Evolutionary conservation across 495 filamentous ascomycete genomes (phyloP).

Genomic region (Wilcoxina mikolae): DNA sequence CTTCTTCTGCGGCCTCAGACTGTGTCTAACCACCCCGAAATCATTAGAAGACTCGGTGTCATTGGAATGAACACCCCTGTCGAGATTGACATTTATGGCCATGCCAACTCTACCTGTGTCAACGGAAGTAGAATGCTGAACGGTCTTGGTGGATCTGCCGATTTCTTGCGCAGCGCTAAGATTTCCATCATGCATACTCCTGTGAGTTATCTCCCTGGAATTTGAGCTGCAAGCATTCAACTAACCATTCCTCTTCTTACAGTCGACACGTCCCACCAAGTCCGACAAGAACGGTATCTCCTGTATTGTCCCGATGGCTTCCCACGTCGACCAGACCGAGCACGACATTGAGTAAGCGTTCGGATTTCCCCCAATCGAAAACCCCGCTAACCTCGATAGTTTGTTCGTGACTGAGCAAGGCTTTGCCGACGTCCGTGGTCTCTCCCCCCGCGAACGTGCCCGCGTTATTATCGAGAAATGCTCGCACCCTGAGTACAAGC

Average conservation of each 20-base stretch:
- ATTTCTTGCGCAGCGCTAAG: conserved; percentile 72
- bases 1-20: conserved; percentile 75
- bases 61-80: conserved; percentile 96
- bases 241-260: neutral
- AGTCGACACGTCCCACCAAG: conserved; percentile 55
- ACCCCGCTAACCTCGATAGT: neutral
- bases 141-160: conserved; percentile 74
- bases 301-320: conserved; percentile 87
- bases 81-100: conserved; percentile 88
- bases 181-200: conserved; percentile 94
- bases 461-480: conserved; percentile 78
- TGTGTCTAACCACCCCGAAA: conserved; percentile 87
- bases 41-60: conserved; percentile 73
- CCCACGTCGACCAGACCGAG: conserved; percentile 86
- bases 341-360: conserved; percentile 59
- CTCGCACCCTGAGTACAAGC: conserved; percentile 72
- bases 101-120: conserved; percentile 82
- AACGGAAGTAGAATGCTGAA: conserved; percentile 88
- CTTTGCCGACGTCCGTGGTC: conserved; percentile 69
- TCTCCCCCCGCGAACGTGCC: conserved; percentile 67
- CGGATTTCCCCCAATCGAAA: neutral
- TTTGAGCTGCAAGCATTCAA: neutral
- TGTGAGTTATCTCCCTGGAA: conserved; percentile 21
- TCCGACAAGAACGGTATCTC: conserved; percentile 67
- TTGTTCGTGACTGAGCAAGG: conserved; percentile 79